Evolutionary conservation across 805 yeast genomes (phyloP), one percentile per base, ranked within the genome.

Genomic region (Saturnispora sekii): DNA sequence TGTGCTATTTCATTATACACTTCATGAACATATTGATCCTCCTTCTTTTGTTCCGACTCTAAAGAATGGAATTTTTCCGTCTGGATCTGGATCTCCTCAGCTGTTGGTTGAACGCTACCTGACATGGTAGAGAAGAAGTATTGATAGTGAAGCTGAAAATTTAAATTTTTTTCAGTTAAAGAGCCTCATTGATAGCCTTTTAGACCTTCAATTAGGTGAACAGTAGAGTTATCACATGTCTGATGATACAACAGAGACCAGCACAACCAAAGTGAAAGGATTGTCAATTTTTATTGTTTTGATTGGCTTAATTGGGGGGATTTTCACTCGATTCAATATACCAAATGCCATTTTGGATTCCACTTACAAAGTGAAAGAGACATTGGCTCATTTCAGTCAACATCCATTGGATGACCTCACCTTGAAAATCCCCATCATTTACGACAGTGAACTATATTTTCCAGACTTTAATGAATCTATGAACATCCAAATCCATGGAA

Each of bases 1-100:
- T 80, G 54, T 0, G 98, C 97, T 28, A 93, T 93, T 48, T 84
- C 84, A 58, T 93, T 85, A 66, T 93, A 93, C 10, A 93, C 95
- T n/a, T 76, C 74, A 61, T 93, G 98, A 1, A 93, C 98, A 57
- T 76, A 81, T 41, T 72, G 72, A 40, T 80, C 77, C 57, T 93
- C 98, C 60, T 79, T 82, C 10, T 58, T 52, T 32, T 67, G 69
- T 1, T 87, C 80, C 16, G 71, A 70, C 14, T 52, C 40, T 10
- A 55, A 52, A 4, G 50, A 41, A 29, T 62, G 57, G 46, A 63
- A 64, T 34, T 47, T 53, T 35, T 45, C 45, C 1, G 64, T 60
- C 41, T 62, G 66, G 15, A 32, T 28, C 7, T 49, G 55, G 1
- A 64, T 52, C 33, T 58, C 60, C 34, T 58, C 63, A 15, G 50